Conservation (phyloP, 2,329 filamentous ascomycete genomes). For the Metarhizium guizhouense region DNA sequence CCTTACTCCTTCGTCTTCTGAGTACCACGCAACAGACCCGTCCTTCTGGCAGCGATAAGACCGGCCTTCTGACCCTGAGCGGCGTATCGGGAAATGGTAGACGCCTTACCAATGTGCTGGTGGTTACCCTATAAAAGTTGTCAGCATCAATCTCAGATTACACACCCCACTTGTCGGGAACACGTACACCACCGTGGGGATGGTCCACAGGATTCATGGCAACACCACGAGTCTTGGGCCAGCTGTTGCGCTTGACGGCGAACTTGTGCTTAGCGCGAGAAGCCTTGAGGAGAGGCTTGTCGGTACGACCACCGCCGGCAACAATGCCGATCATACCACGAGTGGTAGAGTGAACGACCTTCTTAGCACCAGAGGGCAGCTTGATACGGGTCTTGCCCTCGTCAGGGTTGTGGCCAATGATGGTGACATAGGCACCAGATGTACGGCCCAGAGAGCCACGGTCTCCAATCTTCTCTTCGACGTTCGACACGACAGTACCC, state of each 20-base stretch:
- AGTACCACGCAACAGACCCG: slow-evolving; percentile 99
- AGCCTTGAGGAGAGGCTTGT: slow-evolving; percentile 99
- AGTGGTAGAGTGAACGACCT: slow-evolving; percentile 85
- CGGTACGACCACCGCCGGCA: slow-evolving; percentile 97
- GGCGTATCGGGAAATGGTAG: slow-evolving; percentile 97
- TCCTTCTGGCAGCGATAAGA: slow-evolving; percentile 99
- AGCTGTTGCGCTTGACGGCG: slow-evolving; percentile 99
- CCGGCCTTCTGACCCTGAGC: slow-evolving; percentile 98
- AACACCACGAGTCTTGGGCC: slow-evolving; percentile 99
- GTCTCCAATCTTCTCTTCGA: slow-evolving; percentile 98
- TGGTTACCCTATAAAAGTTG: slow-evolving; percentile 73
- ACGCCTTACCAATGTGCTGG: slow-evolving; percentile 99
- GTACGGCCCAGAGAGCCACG: slow-evolving; percentile 93
- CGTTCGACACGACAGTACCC: slow-evolving; percentile 98
- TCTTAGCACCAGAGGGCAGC: slow-evolving; percentile 98
- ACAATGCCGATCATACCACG: slow-evolving; percentile 99
- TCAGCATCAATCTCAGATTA: slow-evolving; percentile 28
- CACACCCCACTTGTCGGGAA: background rate
- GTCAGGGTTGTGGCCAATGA: slow-evolving; percentile 95
- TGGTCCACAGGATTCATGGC: slow-evolving; percentile 99
- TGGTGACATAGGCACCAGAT: slow-evolving; percentile 98
- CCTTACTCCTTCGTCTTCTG: slow-evolving; percentile 98
- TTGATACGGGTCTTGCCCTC: slow-evolving; percentile 99
- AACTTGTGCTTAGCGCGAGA: slow-evolving; percentile 99
- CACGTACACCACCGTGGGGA: slow-evolving; percentile 81